Conservation (phyloP, 495 filamentous ascomycete genomes). For the Mytilinidion resinicola region DNA sequence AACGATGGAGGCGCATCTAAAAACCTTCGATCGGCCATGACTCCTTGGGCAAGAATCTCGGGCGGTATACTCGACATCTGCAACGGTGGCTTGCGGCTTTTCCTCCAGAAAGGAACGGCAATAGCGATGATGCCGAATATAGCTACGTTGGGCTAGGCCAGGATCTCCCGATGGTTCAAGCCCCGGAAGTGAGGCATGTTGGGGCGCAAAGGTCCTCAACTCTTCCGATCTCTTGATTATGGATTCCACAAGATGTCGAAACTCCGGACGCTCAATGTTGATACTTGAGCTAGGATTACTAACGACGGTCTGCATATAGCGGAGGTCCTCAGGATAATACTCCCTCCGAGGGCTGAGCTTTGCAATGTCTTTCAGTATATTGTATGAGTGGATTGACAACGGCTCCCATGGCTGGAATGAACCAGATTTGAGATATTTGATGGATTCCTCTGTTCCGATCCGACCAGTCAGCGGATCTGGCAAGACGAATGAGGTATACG, state of each 20-base stretch:
- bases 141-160: too few relatives aligned
- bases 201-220: constrained; percentile 29
- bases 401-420: constrained; percentile 27
- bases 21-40: too few relatives aligned
- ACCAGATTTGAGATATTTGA: constrained; percentile 23
- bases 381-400: background rate
- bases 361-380: constrained; percentile 16
- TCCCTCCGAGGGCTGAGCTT: constrained; percentile 19
- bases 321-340: constrained; percentile 27
- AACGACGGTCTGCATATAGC: constrained; percentile 19
- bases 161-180: too few relatives aligned
- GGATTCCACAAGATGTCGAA: constrained; percentile 26
- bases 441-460: constrained; percentile 30
- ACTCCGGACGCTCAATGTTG: constrained; percentile 48
- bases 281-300: constrained; percentile 36
- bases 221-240: constrained; percentile 29
- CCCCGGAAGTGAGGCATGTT: constrained; percentile 11
- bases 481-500: constrained; percentile 28
- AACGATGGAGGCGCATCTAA: too few relatives aligned
- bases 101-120: too few relatives aligned
- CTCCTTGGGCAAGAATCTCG: too few relatives aligned
- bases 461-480: constrained; percentile 30
- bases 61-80: too few relatives aligned
- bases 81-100: too few relatives aligned
- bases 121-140: too few relatives aligned